phyloP scores from a whole-genome alignment of 2,329 filamentous ascomycete species.

The Cordyceps fumosorosea region DNA sequence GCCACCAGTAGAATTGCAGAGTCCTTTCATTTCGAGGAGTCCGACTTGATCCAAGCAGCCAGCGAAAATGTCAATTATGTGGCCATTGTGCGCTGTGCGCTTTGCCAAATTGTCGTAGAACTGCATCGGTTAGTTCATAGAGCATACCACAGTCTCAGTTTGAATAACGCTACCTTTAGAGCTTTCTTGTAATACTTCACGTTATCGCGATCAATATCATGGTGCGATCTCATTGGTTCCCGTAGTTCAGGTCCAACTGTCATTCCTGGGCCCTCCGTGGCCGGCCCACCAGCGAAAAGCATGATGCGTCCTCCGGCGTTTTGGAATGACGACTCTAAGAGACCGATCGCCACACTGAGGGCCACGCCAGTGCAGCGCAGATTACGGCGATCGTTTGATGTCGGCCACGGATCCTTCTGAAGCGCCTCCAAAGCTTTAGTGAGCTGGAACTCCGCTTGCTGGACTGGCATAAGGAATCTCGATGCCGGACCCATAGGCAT shows the following conservation, averaged over 20 bases:
- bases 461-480: conserved; percentile 86
- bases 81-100: conserved; percentile 89
- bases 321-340: conserved; percentile 91
- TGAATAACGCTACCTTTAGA: conserved; percentile 59
- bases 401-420: conserved; percentile 96
- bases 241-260: conserved; percentile 93
- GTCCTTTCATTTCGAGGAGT: conserved; percentile 93
- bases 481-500: conserved; percentile 74
- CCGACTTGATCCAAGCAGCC: conserved; percentile 97
- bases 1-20: conserved; percentile 91
- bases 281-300: conserved; percentile 91
- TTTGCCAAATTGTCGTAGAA: conserved; percentile 96
- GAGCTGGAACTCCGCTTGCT: conserved; percentile 94
- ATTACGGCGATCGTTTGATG: conserved; percentile 84
- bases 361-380: conserved; percentile 92
- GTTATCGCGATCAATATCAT: conserved; percentile 97
- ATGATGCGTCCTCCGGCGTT: conserved; percentile 94
- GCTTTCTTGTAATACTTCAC: conserved; percentile 99
- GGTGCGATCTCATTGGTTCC: conserved; percentile 94
- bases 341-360: conserved; percentile 86
- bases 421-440: conserved; percentile 93
- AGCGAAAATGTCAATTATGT: conserved; percentile 96
- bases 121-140: conserved; percentile 36
- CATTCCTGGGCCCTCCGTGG: conserved; percentile 93
- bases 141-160: background rate